Evolutionary conservation across 106 monocot species (phyloP).

Genomic region (Allium fistulosum): DNA sequence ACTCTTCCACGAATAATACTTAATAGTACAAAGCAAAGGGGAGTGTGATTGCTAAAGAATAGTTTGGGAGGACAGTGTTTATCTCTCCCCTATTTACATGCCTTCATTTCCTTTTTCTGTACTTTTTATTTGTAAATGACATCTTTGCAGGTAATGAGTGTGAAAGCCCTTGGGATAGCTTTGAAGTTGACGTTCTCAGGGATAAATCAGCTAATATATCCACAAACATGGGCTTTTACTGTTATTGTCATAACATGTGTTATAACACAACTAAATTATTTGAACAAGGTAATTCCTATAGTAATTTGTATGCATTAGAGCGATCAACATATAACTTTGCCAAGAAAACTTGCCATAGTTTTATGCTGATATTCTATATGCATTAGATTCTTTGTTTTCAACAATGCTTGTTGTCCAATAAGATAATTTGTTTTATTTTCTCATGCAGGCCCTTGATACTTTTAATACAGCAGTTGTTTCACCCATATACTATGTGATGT

Average conservation of each 20-base stretch:
- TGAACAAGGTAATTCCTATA: slow-evolving; percentile 40
- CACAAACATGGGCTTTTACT: slow-evolving; percentile 50
- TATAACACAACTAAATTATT: slow-evolving; percentile 47
- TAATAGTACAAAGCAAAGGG: no score
- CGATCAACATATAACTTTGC: not conserved
- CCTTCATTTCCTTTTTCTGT: not conserved
- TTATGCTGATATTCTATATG: not conserved
- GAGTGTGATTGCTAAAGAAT: no score
- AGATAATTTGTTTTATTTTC: not conserved
- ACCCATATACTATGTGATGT: slow-evolving; percentile 66
- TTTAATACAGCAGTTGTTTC: slow-evolving; percentile 67
- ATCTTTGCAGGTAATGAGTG: slow-evolving; percentile 51
- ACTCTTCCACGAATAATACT: no score
- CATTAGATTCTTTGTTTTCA: not conserved
- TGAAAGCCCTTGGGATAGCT: slow-evolving; percentile 66
- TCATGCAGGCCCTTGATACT: slow-evolving; percentile 53
- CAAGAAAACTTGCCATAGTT: not conserved
- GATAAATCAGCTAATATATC: slow-evolving; percentile 57
- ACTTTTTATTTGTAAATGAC: not conserved
- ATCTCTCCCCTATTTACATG: not conserved
- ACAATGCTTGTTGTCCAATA: not conserved
- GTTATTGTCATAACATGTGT: slow-evolving; percentile 38
- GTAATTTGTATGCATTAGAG: not conserved
- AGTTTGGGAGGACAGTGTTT: no score
- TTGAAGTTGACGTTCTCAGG: slow-evolving; percentile 59